Base-by-base conservation (phyloP, 805 yeast genomes). In the Lipomyces mesembrius region DNA sequence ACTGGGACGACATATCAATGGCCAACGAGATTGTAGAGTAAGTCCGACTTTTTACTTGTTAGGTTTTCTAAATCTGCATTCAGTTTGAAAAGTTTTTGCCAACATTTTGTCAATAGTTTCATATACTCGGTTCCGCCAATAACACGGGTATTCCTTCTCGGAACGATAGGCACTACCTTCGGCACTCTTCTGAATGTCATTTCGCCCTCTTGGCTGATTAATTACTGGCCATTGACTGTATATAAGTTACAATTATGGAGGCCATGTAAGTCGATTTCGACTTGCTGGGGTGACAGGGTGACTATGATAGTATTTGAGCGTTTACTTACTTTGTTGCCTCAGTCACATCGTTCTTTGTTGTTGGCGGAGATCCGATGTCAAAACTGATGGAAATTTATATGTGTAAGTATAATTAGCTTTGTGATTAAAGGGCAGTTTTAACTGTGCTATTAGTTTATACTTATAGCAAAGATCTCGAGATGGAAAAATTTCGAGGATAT, bases 401-500 rank as follows among this genome's bases (percentile, higher is more conserved):
- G 73, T 37, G 73, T 70, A 62, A 11, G 72, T 37, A 37, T 14
- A 4, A 11, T 37, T 37, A 55, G 25, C n/a, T 3, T 7, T 22
- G 27, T 51, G 37, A 6, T 12, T 43, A 11, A 35, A 5, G 20
- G 29, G n/a, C 3, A 32, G 32, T 7, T 63, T 25, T 39, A 35
- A 66, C 35, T 43, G 14, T 12, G 5, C 12, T n/a, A 3, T 57
- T 61, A 70, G 72, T 72, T 54, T 72, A 72, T 52, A 71, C 67
- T 2, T 72, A 72, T 51, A 66, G 74, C 35, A 67, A 70, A 56
- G 74, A 70, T 29, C 60, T 72, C 22, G 75, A 72, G 55, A 60
- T 65, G 61, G 71, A 63, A 20, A 72, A 72, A 55, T 72, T 73
- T 35, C 53, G 59, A 8, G 63, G 73, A 6, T 54, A 60, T 34